Conservation (phyloP, 805 yeast species). For the Teunomyces atbi region DNA sequence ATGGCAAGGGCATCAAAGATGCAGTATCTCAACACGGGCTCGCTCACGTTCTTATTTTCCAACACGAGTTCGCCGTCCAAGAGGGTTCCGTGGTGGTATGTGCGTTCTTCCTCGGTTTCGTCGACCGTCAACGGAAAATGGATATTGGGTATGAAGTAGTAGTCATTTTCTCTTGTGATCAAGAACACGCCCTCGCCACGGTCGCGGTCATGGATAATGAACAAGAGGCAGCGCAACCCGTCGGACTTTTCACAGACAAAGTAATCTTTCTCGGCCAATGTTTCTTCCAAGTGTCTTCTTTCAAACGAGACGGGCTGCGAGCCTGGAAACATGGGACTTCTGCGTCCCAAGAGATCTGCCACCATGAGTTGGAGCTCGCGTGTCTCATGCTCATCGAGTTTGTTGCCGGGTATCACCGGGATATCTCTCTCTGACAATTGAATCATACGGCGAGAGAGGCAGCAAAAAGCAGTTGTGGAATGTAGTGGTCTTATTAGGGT, state of each 20-base stretch:
- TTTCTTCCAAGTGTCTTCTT: slow-evolving; percentile 63
- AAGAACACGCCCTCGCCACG: slow-evolving; percentile 87
- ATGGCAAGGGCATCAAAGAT: slow-evolving; percentile 90
- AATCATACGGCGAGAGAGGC: slow-evolving; percentile 19
- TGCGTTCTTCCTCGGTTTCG: slow-evolving; percentile 43
- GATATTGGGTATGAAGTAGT: slow-evolving; percentile 73
- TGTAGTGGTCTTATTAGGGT: too few species aligned
- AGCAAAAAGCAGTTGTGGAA: neutral
- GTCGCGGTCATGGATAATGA: slow-evolving; percentile 62
- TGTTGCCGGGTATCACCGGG: slow-evolving; percentile 84
- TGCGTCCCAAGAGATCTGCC: slow-evolving; percentile 56
- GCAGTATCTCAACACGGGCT: slow-evolving; percentile 60
- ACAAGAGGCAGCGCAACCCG: slow-evolving; percentile 82
- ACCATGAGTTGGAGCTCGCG: slow-evolving; percentile 67
- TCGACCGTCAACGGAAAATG: slow-evolving; percentile 68
- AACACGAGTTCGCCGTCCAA: slow-evolving; percentile 93
- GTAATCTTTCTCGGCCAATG: slow-evolving; percentile 70
- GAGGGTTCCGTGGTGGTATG: slow-evolving; percentile 81
- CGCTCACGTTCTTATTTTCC: slow-evolving; percentile 60
- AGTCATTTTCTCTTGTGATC: slow-evolving; percentile 86
- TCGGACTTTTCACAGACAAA: slow-evolving; percentile 95
- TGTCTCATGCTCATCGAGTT: slow-evolving; percentile 70
- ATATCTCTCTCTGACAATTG: slow-evolving; percentile 51
- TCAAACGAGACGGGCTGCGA: slow-evolving; percentile 94
- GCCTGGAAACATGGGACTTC: slow-evolving; percentile 73